Evolutionary conservation across 306 rosid genomes (phyloP).

Genomic region (Urtica urens): DNA sequence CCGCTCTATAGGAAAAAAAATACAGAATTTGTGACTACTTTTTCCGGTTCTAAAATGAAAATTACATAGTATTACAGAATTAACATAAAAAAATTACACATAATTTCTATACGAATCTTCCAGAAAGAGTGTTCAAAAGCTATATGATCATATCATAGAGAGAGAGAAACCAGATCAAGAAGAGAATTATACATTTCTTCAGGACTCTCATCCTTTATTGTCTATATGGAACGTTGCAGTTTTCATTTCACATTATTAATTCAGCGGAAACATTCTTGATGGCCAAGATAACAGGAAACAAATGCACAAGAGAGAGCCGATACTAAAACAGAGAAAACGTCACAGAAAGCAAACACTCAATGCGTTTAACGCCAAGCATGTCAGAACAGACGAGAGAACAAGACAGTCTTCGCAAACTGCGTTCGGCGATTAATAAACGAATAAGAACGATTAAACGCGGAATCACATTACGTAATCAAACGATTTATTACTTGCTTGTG

Average conservation of each 20-base stretch:
- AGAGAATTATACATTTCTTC: background rate
- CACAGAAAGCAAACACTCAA: background rate
- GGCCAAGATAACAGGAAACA: background rate
- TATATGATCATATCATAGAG: background rate
- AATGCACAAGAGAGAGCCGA: background rate
- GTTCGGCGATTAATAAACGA: background rate
- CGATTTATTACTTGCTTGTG: slow-evolving; percentile 11
- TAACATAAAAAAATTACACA: no score
- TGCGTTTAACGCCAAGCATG: background rate
- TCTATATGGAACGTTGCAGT: no score
- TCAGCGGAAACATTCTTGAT: background rate
- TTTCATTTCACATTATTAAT: no score
- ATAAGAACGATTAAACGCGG: background rate
- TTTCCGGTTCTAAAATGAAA: no score
- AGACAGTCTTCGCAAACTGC: background rate
- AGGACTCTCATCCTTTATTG: background rate
- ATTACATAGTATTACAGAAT: background rate
- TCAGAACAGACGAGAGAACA: background rate
- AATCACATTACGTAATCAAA: background rate
- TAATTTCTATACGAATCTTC: no score
- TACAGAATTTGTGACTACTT: background rate
- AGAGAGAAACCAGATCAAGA: background rate
- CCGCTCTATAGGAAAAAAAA: slow-evolving; percentile 34
- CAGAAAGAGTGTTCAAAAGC: no score
- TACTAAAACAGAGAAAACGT: background rate